Base-by-base conservation (phyloP, 192 early-diverging fungal species). In the Backusella macrospora region DNA sequence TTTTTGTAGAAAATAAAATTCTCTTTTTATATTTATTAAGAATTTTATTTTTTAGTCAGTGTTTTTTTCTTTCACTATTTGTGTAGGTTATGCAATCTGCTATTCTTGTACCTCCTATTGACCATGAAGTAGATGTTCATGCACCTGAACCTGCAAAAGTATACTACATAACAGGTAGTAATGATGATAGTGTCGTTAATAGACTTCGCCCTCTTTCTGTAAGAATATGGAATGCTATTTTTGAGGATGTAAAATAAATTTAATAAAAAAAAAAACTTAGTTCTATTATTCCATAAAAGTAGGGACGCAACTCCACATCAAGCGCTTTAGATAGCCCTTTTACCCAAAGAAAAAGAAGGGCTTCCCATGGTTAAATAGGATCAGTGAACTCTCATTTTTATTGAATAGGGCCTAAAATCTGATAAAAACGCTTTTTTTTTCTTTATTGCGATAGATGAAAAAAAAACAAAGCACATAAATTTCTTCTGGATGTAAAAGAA, bases 401-500 rank as follows among this genome's bases (percentile, higher is more conserved):
- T 48, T 7, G n/a, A 48, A 48, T n/a, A 47, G 16, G 29, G 29
- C 29, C 2, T 34, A 34, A 34, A 34, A 0, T 34, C 29, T 34
- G 2, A 34, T 34, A 34, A 34, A 62, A 62, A 62, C 29, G 2
- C 2, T 2, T 34, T 34, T 34, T 2, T 34, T 34, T 39, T 48
- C 26, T 68, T 14, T 45, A 68, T 71, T 48, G 5, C 44, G 68
- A 47, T 69, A 80, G 74, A 80, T 21, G 74, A 80, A 23, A 80
- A 23, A 80, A 80, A 29, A 72, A 65, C 59, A 86, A 87, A 39
- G 85, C 93, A 6, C 84, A 93, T n/a, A 84, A 88, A 37, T 96
- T 97, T 76, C 78, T 96, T 10, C 86, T 98, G 55, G 92, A 98
- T 63, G 95, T 98, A 1, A 88, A 89, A 45, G 89, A 88, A 62